Evolutionary conservation across 306 rosid species (phyloP), one percentile per base, ranked within the genome.

Genomic region (Lathyrus tuberosus): DNA sequence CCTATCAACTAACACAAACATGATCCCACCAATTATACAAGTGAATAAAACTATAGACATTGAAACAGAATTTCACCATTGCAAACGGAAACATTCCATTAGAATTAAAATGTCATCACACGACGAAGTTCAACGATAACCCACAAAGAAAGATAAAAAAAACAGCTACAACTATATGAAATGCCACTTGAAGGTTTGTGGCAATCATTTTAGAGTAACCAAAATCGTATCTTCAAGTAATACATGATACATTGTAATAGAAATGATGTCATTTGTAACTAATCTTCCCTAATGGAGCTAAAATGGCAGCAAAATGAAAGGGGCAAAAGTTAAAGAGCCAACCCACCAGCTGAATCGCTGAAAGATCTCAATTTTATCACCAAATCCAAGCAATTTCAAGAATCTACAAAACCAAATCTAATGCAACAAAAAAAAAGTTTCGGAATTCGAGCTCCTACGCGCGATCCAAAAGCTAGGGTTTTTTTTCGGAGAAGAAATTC

Each of bases 391-490:
- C 66, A 69, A 66, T 61, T 30, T 48, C 52, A 63, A 16, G 76
- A 16, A 71, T 62, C 44, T 69, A 72, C 69, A 62, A 22, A 80
- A 75, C 77, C 88, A 62, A 89, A 89, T 82, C 87, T 20, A 81
- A 76, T 46, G 76, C 64, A 11, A 57, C 31, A 67, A 57, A 56
- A 75, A 56, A 75, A 53, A 9, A 70, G 54, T 49, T 51, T 44
- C 69, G 31, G 33, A 78, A 80, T 58, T 70, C 5, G 47, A 70
- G 49, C 62, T 70, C 73, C 16, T 24, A 54, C 66, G 74, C 80
- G 80, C 75, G 71, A 80, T 83, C 79, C 79, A 65, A 51, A 76
- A 78, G 65, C 84, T 85, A 87, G 94, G 94, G 91, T 66, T 89
- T 62, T 40, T 40, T 91, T 82, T 10, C 58, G 26, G 47, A 18